Percentiles rank a stretch among this genome's conserved stretches.
phyloP scores from a whole-genome alignment of 2,329 filamentous ascomycete genomes.

The Fusarium mexicanum region DNA sequence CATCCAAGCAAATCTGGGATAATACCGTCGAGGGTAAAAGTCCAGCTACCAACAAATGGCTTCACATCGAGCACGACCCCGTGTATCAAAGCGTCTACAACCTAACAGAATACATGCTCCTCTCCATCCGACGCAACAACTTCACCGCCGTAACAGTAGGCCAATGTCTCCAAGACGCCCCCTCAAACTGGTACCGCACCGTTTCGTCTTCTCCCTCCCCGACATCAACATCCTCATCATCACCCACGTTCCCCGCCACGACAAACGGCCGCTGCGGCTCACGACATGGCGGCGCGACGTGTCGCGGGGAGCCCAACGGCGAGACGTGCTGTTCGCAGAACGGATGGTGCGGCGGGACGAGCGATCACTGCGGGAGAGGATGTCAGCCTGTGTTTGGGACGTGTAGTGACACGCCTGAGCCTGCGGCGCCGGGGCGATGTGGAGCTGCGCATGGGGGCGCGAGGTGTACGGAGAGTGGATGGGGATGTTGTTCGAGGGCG shows the following conservation, averaged over 20 bases:
- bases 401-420: slow-evolving; percentile 34
- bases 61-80: slow-evolving; percentile 65
- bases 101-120: slow-evolving; percentile 56
- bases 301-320: slow-evolving; percentile 22
- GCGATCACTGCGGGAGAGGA: slow-evolving; percentile 52
- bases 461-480: slow-evolving; percentile 41
- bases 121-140: slow-evolving; percentile 50
- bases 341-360: slow-evolving; percentile 51
- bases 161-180: slow-evolving; percentile 64
- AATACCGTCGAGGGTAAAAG: slow-evolving; percentile 48
- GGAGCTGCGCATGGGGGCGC: slow-evolving; percentile 36
- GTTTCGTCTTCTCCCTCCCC: slow-evolving; percentile 20
- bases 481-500: slow-evolving; percentile 43
- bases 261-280: slow-evolving; percentile 41
- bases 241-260: slow-evolving; percentile 30
- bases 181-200: slow-evolving; percentile 61
- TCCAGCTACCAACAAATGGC: slow-evolving; percentile 49
- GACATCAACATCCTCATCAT: slow-evolving; percentile 5
- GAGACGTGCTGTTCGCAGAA: slow-evolving; percentile 39
- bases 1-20: slow-evolving; percentile 54
- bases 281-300: slow-evolving; percentile 32
- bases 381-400: slow-evolving; percentile 50
- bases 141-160: slow-evolving; percentile 58
- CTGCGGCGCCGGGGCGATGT: slow-evolving; percentile 39
- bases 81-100: slow-evolving; percentile 57